Conservation (phyloP, 208 protist genomes). For the Leishmania arabica region DNA sequence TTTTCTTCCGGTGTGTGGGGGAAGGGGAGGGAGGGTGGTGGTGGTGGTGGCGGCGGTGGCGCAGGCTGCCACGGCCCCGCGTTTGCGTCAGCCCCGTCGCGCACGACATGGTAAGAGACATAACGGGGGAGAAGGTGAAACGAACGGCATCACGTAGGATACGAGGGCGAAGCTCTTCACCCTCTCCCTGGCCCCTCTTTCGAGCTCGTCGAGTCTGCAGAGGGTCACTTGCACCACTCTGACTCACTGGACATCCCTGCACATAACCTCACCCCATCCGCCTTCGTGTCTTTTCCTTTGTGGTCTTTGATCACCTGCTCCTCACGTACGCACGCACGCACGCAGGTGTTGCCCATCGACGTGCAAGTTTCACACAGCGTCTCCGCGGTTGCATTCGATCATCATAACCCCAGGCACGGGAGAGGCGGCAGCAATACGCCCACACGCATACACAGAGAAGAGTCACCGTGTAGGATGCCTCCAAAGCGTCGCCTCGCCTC, state of each 20-base stretch:
- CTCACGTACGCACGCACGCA: not conserved
- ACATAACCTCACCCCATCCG: not conserved
- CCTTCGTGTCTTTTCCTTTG: not conserved
- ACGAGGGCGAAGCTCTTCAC: not conserved
- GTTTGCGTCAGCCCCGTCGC: not conserved
- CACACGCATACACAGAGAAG: not conserved
- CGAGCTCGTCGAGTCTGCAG: not conserved
- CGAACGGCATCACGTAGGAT: not conserved
- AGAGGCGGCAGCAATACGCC: not conserved
- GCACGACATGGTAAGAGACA: not conserved
- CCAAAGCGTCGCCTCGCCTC: conserved; percentile 52
- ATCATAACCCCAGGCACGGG: not conserved
- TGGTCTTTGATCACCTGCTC: not conserved
- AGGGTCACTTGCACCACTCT: not conserved
- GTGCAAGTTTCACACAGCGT: not conserved
- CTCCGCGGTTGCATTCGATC: not conserved
- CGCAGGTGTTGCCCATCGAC: not conserved
- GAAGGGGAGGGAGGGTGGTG: not conserved
- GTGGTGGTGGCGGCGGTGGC: no score
- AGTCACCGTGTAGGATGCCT: conserved; percentile 40
- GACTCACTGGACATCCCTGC: not conserved
- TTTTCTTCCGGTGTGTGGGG: not conserved
- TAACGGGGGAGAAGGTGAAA: not conserved
- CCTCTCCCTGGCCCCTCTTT: not conserved
- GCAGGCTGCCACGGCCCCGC: not conserved